Evolutionary conservation across 2,329 filamentous ascomycete species (phyloP).

Genomic region (Aquanectria penicillioides): DNA sequence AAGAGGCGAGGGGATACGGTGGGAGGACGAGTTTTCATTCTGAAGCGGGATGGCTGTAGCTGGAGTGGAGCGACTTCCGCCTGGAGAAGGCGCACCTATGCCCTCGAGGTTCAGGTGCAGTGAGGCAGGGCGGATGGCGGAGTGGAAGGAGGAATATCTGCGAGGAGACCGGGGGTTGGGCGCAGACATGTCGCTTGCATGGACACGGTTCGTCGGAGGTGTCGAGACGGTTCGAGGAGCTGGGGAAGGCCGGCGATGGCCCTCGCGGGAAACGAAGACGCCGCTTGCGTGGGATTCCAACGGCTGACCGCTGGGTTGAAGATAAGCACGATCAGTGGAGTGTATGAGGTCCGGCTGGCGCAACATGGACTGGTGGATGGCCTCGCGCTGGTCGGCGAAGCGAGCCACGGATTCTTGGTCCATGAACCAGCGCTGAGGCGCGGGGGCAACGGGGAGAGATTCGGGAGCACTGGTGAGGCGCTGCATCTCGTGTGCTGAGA

Average conservation of each 20-base stretch:
- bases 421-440: conserved; percentile 50
- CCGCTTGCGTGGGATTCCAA: conserved; percentile 36
- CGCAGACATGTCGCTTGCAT: conserved; percentile 39
- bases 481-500: conserved; percentile 68
- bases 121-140: conserved; percentile 53
- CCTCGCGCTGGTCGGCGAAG: conserved; percentile 43
- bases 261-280: conserved; percentile 27
- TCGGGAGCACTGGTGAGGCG: conserved; percentile 66
- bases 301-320: conserved; percentile 38
- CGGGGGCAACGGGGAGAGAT: conserved; percentile 64
- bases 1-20: conserved; percentile 58
- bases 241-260: conserved; percentile 46
- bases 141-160: conserved; percentile 63
- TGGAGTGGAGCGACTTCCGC: conserved; percentile 30
- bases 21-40: conserved; percentile 26
- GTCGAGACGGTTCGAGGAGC: conserved; percentile 60
- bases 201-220: conserved; percentile 58
- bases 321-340: conserved; percentile 19
- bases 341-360: conserved; percentile 38
- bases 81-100: conserved; percentile 32
- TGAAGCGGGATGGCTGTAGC: conserved; percentile 41
- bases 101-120: conserved; percentile 55
- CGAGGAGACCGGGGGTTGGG: conserved; percentile 49
- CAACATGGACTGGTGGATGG: conserved; percentile 43
- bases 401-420: conserved; percentile 49